phyloP scores from a whole-genome alignment of 768 basidiomycete genomes.

The Podaxis sp. region DNA sequence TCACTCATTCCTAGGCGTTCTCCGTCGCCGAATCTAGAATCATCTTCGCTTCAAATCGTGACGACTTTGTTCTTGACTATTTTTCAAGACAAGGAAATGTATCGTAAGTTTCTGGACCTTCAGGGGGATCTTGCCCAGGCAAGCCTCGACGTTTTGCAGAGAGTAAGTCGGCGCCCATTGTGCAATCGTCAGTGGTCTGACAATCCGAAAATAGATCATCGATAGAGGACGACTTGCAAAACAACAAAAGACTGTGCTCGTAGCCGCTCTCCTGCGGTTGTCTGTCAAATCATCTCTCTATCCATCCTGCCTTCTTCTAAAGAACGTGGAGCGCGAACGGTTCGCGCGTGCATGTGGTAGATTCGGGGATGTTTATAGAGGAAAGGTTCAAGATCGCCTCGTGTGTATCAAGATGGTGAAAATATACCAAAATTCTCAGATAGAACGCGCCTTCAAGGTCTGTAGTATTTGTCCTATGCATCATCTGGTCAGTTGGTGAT shows the following conservation, averaged over 20 bases:
- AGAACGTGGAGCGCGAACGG: conserved; percentile 1
- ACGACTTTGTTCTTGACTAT: neutral
- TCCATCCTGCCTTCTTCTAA: conserved; percentile 4
- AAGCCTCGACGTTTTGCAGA: conserved; percentile 5
- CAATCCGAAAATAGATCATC: neutral
- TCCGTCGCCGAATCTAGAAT: neutral
- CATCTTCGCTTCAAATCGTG: neutral
- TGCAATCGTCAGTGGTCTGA: neutral
- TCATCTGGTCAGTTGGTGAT: neutral
- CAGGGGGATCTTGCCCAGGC: neutral
- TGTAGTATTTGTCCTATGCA: neutral
- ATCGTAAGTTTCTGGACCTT: conserved; percentile 6
- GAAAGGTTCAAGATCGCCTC: conserved; percentile 6
- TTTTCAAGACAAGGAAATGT: neutral
- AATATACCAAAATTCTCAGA: conserved; percentile 17
- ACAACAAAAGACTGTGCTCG: neutral
- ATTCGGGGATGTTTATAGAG: conserved; percentile 23
- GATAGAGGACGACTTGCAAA: neutral
- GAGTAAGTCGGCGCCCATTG: neutral
- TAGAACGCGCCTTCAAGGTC: conserved; percentile 18
- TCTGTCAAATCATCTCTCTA: conserved; percentile 5
- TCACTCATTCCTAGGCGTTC: neutral
- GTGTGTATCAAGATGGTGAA: conserved; percentile 21
- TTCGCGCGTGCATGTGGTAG: conserved; percentile 17
- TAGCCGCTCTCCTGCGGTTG: conserved; percentile 10